Evolutionary conservation across 73 alveolate species (phyloP).

Genomic region (Tetrahymena borealis): DNA sequence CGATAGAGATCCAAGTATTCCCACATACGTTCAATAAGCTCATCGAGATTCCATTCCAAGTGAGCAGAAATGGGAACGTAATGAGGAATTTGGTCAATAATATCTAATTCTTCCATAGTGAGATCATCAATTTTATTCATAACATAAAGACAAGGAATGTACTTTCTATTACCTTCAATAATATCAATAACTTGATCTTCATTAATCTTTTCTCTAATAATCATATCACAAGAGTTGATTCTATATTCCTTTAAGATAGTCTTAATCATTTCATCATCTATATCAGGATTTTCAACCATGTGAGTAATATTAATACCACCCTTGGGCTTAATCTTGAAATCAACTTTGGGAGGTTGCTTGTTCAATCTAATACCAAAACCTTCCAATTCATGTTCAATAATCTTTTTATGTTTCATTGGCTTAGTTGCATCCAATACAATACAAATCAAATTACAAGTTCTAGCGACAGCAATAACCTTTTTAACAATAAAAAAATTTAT

Average conservation of each 20-base stretch:
- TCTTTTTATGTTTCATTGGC: conserved; percentile 94
- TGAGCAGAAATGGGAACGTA: conserved; percentile 95
- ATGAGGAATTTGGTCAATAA: conserved; percentile 86
- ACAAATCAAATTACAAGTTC: conserved; percentile 93
- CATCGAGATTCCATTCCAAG: conserved; percentile 97
- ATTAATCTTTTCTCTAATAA: conserved; percentile 81
- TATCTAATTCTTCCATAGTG: conserved; percentile 73
- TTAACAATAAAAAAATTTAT: background rate
- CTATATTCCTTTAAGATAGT: conserved; percentile 80
- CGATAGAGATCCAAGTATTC: conserved; percentile 90
- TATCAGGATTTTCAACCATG: conserved; percentile 58
- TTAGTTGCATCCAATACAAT: conserved; percentile 97
- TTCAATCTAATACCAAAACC: conserved; percentile 98
- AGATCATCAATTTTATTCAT: conserved; percentile 95
- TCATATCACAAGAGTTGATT: conserved; percentile 84
- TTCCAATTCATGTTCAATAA: conserved; percentile 96
- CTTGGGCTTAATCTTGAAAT: conserved; percentile 80
- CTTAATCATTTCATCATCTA: conserved; percentile 82
- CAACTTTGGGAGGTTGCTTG: conserved; percentile 90
- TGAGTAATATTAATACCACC: conserved; percentile 89
- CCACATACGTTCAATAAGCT: conserved; percentile 96
- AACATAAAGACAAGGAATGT: conserved; percentile 94
- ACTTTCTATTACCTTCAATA: conserved; percentile 96
- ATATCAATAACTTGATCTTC: conserved; percentile 97
- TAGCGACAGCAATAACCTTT: conserved; percentile 95